phyloP scores from a whole-genome alignment of 2,329 filamentous ascomycete genomes.

The Cladophialophora psammophila region DNA sequence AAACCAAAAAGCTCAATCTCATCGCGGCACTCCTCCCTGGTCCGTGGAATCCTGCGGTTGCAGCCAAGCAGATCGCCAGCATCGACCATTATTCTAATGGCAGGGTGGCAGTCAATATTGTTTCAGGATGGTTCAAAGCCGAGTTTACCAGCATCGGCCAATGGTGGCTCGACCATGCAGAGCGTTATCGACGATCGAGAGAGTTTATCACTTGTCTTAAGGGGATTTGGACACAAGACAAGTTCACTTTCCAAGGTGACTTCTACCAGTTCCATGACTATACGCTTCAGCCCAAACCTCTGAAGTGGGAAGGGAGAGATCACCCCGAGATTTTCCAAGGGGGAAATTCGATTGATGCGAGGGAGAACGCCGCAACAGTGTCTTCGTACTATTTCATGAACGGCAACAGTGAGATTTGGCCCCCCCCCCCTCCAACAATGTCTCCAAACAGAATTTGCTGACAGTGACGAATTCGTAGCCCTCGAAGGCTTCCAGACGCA shows the following conservation, averaged over 20 bases:
- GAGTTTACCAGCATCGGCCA: slow-evolving; percentile 61
- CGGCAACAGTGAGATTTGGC: slow-evolving; percentile 51
- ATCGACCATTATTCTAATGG: slow-evolving; percentile 62
- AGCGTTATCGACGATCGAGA: slow-evolving; percentile 59
- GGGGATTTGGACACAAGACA: slow-evolving; percentile 61
- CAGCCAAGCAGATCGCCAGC: slow-evolving; percentile 62
- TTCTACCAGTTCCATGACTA: slow-evolving; percentile 63
- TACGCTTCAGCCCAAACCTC: slow-evolving; percentile 58
- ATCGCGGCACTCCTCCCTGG: slow-evolving; percentile 61
- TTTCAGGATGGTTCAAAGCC: slow-evolving; percentile 63
- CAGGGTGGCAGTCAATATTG: slow-evolving; percentile 55
- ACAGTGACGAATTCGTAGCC: slow-evolving; percentile 36
- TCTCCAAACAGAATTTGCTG: background rate
- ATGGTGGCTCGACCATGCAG: slow-evolving; percentile 63
- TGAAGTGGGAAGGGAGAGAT: slow-evolving; percentile 53
- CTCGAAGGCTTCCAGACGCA: slow-evolving; percentile 61
- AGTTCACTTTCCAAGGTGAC: slow-evolving; percentile 59
- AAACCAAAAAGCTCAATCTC: slow-evolving; percentile 58
- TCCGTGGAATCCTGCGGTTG: slow-evolving; percentile 60
- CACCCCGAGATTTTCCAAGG: slow-evolving; percentile 63
- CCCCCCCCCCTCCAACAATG: background rate
- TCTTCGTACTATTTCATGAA: slow-evolving; percentile 65
- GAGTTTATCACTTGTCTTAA: slow-evolving; percentile 61
- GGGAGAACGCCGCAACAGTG: slow-evolving; percentile 57
- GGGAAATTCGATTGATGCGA: slow-evolving; percentile 60